Conservation (phyloP, 2,329 filamentous ascomycete genomes). For the Zymoseptoria ardabiliae region DNA sequence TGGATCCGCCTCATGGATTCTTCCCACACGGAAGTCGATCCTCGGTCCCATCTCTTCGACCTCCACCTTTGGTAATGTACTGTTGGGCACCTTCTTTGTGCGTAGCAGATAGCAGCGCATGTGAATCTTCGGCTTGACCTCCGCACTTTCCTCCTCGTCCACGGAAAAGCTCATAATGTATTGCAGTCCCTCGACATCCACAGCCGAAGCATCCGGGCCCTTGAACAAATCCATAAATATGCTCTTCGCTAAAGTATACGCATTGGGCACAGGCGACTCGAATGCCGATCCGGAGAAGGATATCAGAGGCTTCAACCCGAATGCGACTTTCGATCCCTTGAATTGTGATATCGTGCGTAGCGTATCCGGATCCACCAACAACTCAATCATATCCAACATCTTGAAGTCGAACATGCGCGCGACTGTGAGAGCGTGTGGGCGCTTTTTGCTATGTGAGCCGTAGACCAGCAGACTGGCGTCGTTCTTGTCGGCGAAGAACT, state of each 20-base stretch:
- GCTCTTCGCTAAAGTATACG: conserved; percentile 80
- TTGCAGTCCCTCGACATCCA: conserved; percentile 92
- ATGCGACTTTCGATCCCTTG: conserved; percentile 55
- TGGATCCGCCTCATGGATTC: conserved; percentile 69
- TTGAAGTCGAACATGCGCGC: conserved; percentile 77
- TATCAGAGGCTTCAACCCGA: conserved; percentile 83
- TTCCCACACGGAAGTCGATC: conserved; percentile 83
- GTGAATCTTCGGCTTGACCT: conserved; percentile 44
- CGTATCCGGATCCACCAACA: conserved; percentile 68
- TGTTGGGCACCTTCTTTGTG: conserved; percentile 72
- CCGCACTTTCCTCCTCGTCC: conserved; percentile 45
- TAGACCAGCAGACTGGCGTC: conserved; percentile 82
- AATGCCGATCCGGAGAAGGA: conserved; percentile 85
- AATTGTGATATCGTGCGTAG: conserved; percentile 67
- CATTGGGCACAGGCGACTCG: conserved; percentile 69
- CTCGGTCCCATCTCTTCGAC: conserved; percentile 92
- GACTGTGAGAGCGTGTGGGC: conserved; percentile 83
- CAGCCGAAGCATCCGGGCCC: conserved; percentile 68
- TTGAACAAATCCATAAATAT: conserved; percentile 87
- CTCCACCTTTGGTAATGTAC: conserved; percentile 82
- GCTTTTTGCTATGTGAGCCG: conserved; percentile 82
- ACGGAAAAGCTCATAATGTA: conserved; percentile 79
- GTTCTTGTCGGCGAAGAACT: conserved; percentile 97
- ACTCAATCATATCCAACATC: conserved; percentile 89
- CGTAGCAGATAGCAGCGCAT: conserved; percentile 78